Evolutionary conservation across 2,329 filamentous ascomycete genomes (phyloP).

Genomic region (Penicillium concentricum): DNA sequence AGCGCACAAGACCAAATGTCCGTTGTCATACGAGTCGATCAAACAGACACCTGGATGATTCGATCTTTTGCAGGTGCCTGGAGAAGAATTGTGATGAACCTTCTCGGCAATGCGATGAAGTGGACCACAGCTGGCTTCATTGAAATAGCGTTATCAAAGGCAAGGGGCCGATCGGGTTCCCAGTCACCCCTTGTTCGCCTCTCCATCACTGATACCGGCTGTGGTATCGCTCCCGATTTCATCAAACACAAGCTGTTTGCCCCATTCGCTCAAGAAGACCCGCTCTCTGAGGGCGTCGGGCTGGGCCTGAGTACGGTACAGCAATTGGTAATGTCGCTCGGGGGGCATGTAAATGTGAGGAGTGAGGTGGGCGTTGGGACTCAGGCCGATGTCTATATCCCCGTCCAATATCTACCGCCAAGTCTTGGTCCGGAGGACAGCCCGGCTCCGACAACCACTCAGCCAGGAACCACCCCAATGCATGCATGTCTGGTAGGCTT

Average conservation of each 20-base stretch:
- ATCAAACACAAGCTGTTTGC: constrained; percentile 49
- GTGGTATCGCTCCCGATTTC: constrained; percentile 62
- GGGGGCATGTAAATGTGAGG: constrained; percentile 55
- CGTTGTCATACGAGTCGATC: constrained; percentile 30
- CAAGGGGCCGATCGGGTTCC: constrained; percentile 6
- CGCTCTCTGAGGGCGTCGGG: constrained; percentile 57
- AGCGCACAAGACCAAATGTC: constrained; percentile 16
- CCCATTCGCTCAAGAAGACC: constrained; percentile 62
- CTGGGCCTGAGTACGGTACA: constrained; percentile 63
- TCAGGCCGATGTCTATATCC: constrained; percentile 28
- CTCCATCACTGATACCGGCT: constrained; percentile 60
- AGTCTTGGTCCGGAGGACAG: background rate
- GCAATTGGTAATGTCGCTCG: constrained; percentile 55
- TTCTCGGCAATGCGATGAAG: constrained; percentile 40
- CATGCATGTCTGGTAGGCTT: constrained; percentile 31
- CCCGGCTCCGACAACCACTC: background rate
- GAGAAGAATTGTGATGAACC: constrained; percentile 40
- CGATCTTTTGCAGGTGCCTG: constrained; percentile 31
- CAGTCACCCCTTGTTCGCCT: constrained; percentile 30
- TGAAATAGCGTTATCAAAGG: constrained; percentile 28
- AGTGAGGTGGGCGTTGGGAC: constrained; percentile 31
- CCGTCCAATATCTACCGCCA: constrained; percentile 13
- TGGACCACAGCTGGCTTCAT: constrained; percentile 36
- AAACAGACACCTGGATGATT: constrained; percentile 30
- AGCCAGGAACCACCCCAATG: background rate